phyloP scores from a whole-genome alignment of 208 protist genomes.

The Acanthamoeba quina region DNA sequence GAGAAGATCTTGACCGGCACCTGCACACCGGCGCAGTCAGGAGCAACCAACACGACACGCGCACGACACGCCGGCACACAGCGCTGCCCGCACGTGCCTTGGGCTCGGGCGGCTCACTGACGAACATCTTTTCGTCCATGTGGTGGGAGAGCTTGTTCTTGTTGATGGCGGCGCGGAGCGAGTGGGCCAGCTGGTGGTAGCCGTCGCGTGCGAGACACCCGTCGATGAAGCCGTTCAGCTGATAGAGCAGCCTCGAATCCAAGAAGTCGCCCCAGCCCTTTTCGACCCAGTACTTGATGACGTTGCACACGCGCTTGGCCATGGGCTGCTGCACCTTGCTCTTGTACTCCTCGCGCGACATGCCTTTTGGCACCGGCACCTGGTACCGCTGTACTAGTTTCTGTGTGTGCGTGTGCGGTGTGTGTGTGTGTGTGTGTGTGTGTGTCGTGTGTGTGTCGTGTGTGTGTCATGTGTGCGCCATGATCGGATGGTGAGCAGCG shows the following conservation, averaged over 20 bases:
- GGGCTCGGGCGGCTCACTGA: slow-evolving; percentile 35
- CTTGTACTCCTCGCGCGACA: slow-evolving; percentile 45
- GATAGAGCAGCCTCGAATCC: slow-evolving; percentile 33
- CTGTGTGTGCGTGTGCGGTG: too few species aligned
- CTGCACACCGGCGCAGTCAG: neutral
- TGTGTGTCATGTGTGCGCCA: neutral
- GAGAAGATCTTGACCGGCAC: slow-evolving; percentile 83
- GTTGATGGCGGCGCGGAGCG: slow-evolving; percentile 32
- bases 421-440: too few species aligned
- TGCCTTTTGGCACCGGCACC: slow-evolving; percentile 41
- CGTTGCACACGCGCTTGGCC: slow-evolving; percentile 78
- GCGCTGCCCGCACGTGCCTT: neutral
- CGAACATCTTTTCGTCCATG: neutral
- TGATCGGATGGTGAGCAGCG: too few species aligned
- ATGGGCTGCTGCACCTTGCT: slow-evolving; percentile 65
- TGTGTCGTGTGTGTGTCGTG: too few species aligned
- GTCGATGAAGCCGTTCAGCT: slow-evolving; percentile 74
- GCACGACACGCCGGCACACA: too few species aligned
- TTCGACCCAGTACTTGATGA: slow-evolving; percentile 83
- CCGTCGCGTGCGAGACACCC: neutral
- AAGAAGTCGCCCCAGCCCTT: slow-evolving; percentile 30
- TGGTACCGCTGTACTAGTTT: slow-evolving; percentile 83
- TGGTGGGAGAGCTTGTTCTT: neutral
- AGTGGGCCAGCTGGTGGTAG: slow-evolving; percentile 17
- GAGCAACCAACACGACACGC: neutral